Evolutionary conservation across 2,329 filamentous ascomycete genomes (phyloP).

Genomic region (Stachybotrys chlorohalonatus): DNA sequence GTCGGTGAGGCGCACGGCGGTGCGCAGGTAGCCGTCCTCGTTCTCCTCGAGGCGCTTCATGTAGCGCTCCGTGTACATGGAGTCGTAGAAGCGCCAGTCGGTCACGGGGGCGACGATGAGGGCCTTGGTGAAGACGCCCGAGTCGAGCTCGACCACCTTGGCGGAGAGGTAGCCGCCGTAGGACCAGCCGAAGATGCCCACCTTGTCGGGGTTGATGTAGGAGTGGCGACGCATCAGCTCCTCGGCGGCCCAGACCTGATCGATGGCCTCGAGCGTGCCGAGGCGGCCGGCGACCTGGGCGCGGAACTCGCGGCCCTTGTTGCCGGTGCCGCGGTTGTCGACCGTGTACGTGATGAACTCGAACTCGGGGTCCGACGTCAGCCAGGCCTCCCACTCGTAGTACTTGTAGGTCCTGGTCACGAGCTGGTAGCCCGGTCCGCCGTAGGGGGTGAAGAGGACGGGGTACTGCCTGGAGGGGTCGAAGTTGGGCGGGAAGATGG

Average conservation of each 20-base stretch:
- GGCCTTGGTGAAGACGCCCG: conserved; percentile 51
- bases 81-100: conserved; percentile 65
- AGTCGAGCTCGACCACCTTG: conserved; percentile 56
- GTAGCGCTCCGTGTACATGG: conserved; percentile 63
- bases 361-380: conserved; percentile 58
- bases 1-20: conserved; percentile 45
- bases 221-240: conserved; percentile 37
- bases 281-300: conserved; percentile 48
- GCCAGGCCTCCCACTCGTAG: conserved; percentile 52
- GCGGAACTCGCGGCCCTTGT: conserved; percentile 54
- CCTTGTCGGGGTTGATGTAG: conserved; percentile 48
- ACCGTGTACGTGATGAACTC: conserved; percentile 60
- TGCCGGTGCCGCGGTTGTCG: conserved; percentile 59
- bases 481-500: conserved; percentile 57
- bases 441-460: conserved; percentile 58
- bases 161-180: conserved; percentile 58
- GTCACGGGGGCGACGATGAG: conserved; percentile 57
- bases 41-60: conserved; percentile 56
- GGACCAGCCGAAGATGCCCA: conserved; percentile 62
- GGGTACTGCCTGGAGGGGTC: conserved; percentile 55
- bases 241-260: conserved; percentile 59
- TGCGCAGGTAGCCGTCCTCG: conserved; percentile 48
- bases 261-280: conserved; percentile 52
- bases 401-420: conserved; percentile 47
- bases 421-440: conserved; percentile 55